Evolutionary conservation across 805 yeast species (phyloP).

Genomic region (Lipomyces orientalis): DNA sequence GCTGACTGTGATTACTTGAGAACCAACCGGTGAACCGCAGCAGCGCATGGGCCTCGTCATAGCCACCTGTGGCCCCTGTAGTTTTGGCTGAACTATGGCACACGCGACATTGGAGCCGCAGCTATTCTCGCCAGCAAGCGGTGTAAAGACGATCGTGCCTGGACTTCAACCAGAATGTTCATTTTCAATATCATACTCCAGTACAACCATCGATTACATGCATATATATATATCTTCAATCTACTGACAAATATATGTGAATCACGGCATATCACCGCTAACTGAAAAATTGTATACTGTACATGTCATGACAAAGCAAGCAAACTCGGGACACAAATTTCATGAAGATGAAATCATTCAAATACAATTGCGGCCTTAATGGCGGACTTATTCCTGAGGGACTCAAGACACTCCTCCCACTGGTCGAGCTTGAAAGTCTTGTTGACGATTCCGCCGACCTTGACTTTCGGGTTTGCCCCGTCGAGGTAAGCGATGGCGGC

Average conservation of each 20-base stretch:
- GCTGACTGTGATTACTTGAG: no score
- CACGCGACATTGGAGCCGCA: no score
- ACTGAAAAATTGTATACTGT: neutral
- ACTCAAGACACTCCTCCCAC: constrained; percentile 36
- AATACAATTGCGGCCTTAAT: constrained; percentile 36
- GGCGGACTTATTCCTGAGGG: constrained; percentile 34
- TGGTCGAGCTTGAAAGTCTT: constrained; percentile 35
- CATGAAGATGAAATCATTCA: constrained; percentile 9
- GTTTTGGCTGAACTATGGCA: no score
- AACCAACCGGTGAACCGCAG: no score
- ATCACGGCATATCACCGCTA: neutral
- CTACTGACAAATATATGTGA: neutral
- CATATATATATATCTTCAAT: neutral
- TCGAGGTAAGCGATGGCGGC: constrained; percentile 35
- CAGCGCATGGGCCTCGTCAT: no score
- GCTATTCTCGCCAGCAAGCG: no score
- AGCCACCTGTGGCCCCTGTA: no score
- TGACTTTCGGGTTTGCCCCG: constrained; percentile 34
- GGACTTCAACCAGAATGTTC: neutral
- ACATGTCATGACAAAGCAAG: neutral
- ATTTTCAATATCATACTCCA: neutral
- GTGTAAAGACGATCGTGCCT: neutral
- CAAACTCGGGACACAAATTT: neutral
- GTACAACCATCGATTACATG: neutral
- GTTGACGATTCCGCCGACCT: constrained; percentile 33